Percentiles rank a stretch among this genome's conserved stretches.
Conservation (phyloP, 352 stramenopile genomes). For the Globisporangium spiculum region DNA sequence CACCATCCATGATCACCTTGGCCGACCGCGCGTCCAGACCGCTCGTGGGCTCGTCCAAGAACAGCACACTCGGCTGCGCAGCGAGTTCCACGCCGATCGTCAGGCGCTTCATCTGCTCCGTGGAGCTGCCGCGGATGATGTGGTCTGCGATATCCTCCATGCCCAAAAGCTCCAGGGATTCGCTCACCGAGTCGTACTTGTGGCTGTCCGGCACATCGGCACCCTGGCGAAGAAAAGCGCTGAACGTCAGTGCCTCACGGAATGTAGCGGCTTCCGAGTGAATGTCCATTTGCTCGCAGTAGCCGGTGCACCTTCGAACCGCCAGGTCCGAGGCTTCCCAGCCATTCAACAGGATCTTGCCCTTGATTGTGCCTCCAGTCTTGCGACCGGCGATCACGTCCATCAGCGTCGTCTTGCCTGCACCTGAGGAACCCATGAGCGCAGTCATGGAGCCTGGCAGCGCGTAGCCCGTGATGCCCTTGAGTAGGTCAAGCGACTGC, state of each 20-base stretch:
- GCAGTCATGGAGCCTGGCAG: conserved; percentile 60
- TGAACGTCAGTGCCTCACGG: conserved; percentile 92
- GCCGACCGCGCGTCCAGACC: conserved; percentile 87
- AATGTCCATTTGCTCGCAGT: conserved; percentile 89
- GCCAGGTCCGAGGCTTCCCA: conserved; percentile 45
- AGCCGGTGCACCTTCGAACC: conserved; percentile 58
- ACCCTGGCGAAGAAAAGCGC: conserved; percentile 78
- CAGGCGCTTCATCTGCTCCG: conserved; percentile 64
- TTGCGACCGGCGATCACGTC: conserved; percentile 94
- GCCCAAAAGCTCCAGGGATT: conserved; percentile 51
- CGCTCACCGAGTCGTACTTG: conserved; percentile 56
- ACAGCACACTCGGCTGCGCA: conserved; percentile 82
- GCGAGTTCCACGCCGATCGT: conserved; percentile 92
- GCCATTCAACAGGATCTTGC: conserved; percentile 67
- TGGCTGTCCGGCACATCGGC: conserved; percentile 30
- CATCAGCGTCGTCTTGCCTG: conserved; percentile 94
- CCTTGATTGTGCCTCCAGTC: conserved; percentile 60
- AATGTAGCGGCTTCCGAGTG: conserved; percentile 89
- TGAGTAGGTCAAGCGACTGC: conserved; percentile 44
- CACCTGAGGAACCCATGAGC: conserved; percentile 69
- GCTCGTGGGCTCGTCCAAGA: conserved; percentile 90
- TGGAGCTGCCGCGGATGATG: conserved; percentile 53
- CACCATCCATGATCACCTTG: conserved; percentile 84
- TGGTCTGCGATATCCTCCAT: conserved; percentile 60
- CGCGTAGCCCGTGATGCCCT: conserved; percentile 54